phyloP scores from a whole-genome alignment of 805 yeast species.

The Tetrapisispora taiwanensis region DNA sequence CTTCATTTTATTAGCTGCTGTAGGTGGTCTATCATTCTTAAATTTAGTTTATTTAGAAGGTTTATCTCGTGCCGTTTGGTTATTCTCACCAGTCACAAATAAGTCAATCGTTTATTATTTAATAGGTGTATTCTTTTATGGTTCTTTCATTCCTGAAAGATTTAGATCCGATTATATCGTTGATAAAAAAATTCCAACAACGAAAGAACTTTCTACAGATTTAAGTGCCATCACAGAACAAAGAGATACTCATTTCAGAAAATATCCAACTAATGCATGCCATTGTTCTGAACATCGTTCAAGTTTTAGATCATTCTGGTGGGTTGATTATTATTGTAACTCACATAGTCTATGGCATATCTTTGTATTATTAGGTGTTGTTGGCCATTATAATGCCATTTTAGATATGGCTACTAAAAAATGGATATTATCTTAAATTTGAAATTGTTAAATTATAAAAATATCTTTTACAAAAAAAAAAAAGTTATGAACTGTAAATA shows the following conservation, averaged over 20 bases:
- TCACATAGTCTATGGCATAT: conserved; percentile 94
- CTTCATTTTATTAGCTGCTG: conserved; percentile 63
- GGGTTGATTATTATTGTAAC: conserved; percentile 66
- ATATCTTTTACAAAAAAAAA: background rate
- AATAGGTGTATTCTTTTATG: conserved; percentile 79
- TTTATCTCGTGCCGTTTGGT: conserved; percentile 37
- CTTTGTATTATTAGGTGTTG: conserved; percentile 79
- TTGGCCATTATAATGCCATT: conserved; percentile 78
- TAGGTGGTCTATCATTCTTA: conserved; percentile 59
- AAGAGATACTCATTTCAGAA: conserved; percentile 32
- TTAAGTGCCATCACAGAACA: conserved; percentile 26
- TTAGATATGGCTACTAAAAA: conserved; percentile 53
- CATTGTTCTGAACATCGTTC: conserved; percentile 23
- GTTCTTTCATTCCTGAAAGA: conserved; percentile 80
- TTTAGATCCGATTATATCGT: conserved; percentile 63
- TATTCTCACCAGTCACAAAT: conserved; percentile 54
- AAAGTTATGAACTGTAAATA: too few species aligned
- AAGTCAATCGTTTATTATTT: conserved; percentile 68
- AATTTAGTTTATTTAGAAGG: conserved; percentile 50
- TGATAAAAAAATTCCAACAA: conserved; percentile 35
- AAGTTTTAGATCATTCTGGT: conserved; percentile 54
- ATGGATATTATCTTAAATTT: conserved; percentile 12
- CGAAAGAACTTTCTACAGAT: conserved; percentile 22
- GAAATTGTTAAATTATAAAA: background rate
- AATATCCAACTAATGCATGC: conserved; percentile 27